Evolutionary conservation across 306 rosid genomes (phyloP).

Genomic region (Sindora glabra): DNA sequence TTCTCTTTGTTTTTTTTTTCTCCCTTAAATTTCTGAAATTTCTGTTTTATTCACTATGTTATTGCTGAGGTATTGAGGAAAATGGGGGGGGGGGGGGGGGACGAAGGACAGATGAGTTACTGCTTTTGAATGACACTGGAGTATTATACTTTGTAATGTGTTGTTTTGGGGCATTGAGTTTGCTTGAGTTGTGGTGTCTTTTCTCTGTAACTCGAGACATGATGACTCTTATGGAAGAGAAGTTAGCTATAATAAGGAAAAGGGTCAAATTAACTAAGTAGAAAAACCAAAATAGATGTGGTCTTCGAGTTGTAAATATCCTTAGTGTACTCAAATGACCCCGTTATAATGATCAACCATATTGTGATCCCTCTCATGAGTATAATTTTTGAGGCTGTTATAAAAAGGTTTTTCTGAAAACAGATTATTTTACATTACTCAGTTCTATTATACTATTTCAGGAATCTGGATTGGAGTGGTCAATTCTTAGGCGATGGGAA

Average conservation of each 20-base stretch:
- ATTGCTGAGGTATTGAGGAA: not conserved
- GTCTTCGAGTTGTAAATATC: not conserved
- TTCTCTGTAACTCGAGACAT: not conserved
- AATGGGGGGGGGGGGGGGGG: not conserved
- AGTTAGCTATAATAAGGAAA: not conserved
- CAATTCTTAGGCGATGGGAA: slow-evolving; percentile 79
- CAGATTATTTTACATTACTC: not conserved
- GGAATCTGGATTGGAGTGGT: slow-evolving; percentile 53
- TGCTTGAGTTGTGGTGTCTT: not conserved
- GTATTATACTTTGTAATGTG: not conserved
- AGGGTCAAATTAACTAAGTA: not conserved
- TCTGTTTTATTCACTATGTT: not conserved
- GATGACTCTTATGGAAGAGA: not conserved
- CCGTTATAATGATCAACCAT: not conserved
- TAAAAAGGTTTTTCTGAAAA: not conserved
- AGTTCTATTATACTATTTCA: slow-evolving; percentile 20
- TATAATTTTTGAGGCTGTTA: not conserved
- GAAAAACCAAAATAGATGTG: not conserved
- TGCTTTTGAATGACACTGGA: no score
- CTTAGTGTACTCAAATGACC: not conserved
- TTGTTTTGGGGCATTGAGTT: not conserved
- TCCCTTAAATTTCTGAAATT: not conserved
- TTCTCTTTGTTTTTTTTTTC: not conserved
- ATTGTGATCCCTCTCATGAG: not conserved
- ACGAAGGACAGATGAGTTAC: no score